Conservation (phyloP, 352 stramenopile genomes). For the Phytophthora nicotianae region DNA sequence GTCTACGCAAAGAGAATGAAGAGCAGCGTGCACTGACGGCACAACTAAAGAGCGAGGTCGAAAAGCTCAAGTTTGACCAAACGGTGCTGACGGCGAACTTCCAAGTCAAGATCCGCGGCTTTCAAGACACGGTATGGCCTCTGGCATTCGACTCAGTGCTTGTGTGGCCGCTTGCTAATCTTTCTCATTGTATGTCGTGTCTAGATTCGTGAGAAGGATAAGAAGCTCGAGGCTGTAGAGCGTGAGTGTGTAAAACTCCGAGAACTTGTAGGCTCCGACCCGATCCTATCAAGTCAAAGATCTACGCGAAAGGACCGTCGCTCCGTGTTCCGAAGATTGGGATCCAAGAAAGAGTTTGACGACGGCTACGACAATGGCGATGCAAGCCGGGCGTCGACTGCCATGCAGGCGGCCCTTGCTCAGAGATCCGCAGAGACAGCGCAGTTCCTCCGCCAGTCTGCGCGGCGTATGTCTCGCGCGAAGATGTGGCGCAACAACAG, state of each 20-base stretch:
- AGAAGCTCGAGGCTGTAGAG: constrained; percentile 75
- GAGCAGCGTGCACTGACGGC: constrained; percentile 55
- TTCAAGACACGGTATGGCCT: constrained; percentile 57
- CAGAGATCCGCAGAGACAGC: constrained; percentile 79
- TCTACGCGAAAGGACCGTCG: constrained; percentile 49
- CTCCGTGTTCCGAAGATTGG: constrained; percentile 73
- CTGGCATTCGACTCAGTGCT: not conserved
- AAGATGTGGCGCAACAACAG: constrained; percentile 64
- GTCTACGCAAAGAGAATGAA: constrained; percentile 79
- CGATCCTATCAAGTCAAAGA: constrained; percentile 38
- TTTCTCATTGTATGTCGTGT: constrained; percentile 5
- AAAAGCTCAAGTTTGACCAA: constrained; percentile 81
- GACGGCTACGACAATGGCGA: constrained; percentile 51
- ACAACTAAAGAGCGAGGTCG: constrained; percentile 65
- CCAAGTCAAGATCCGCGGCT: constrained; percentile 84
- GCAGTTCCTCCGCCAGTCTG: constrained; percentile 78
- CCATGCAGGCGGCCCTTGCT: constrained; percentile 59
- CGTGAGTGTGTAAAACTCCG: constrained; percentile 76
- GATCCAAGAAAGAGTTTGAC: constrained; percentile 76
- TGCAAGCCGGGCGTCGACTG: constrained; percentile 47
- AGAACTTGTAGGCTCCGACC: constrained; percentile 48
- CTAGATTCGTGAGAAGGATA: constrained; percentile 83
- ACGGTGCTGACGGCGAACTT: constrained; percentile 76
- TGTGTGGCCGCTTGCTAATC: constrained; percentile 9
- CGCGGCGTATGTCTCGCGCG: constrained; percentile 61